Conservation (phyloP, 129 eudicot species). For the Tagetes erecta region DNA sequence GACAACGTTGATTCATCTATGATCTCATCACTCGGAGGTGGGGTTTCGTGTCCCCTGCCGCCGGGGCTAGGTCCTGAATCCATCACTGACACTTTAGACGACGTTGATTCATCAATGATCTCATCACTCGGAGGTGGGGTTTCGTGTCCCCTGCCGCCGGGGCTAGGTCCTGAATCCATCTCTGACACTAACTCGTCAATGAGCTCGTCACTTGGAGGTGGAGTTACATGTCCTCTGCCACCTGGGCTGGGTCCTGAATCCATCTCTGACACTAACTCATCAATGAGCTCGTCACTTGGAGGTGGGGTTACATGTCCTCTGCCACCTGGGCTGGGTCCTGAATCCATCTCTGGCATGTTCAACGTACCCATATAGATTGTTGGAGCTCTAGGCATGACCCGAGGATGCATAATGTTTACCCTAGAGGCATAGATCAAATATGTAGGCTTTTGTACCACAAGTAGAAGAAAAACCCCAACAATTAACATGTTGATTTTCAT, state of each 20-base stretch:
- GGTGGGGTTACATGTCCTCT: not conserved
- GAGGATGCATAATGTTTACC: not conserved
- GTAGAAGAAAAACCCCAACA: not conserved
- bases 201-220: not conserved
- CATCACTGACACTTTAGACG: no score
- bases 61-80: no score
- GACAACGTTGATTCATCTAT: no score
- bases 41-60: no score
- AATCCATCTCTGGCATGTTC: not conserved
- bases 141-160: no score
- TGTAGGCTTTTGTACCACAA: not conserved
- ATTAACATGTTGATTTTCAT: slow-evolving; percentile 4
- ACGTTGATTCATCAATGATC: not conserved
- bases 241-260: not conserved
- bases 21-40: no score
- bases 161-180: not conserved
- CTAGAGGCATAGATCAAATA: not conserved
- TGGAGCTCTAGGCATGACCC: no score
- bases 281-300: not conserved
- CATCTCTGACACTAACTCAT: not conserved
- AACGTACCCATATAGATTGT: not conserved
- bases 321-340: not conserved
- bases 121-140: not conserved
- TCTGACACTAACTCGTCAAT: not conserved
- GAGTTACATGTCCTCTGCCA: not conserved